A percentile compares a stretch with the other conserved stretches of the same genome.
Conservation (phyloP, 1,284 basidiomycete genomes). For the Sutorius eximius region DNA sequence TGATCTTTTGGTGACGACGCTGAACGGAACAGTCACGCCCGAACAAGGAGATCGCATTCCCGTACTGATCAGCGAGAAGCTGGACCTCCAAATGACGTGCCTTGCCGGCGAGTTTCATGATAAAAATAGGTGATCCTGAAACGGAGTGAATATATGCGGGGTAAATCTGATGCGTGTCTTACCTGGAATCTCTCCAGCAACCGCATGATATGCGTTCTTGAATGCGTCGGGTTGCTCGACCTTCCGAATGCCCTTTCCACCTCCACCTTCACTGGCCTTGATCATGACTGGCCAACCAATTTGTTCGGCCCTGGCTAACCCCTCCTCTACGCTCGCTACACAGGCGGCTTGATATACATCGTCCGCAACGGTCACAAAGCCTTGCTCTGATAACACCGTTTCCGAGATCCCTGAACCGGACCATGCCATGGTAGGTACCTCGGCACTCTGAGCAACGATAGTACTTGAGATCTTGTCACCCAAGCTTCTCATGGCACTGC, state of each 20-base stretch:
- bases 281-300: slow-evolving; percentile 99
- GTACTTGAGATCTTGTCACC: slow-evolving; percentile 99
- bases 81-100: slow-evolving; percentile 99
- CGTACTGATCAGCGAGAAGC: slow-evolving; percentile 98
- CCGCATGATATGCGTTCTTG: slow-evolving; percentile 92
- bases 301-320: slow-evolving; percentile 78
- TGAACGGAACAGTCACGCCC: slow-evolving; percentile 99
- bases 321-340: slow-evolving; percentile 88
- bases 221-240: slow-evolving; percentile 86
- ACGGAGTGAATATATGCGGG: slow-evolving; percentile 14
- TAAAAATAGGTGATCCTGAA: slow-evolving; percentile 95
- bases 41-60: slow-evolving; percentile 98
- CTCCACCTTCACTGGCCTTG: slow-evolving; percentile 98
- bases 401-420: slow-evolving; percentile 94
- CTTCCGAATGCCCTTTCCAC: slow-evolving; percentile 97
- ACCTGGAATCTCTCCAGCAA: slow-evolving; percentile 97
- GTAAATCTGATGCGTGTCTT: slow-evolving; percentile 27
- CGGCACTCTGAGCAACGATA: slow-evolving; percentile 95
- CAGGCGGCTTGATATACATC: slow-evolving; percentile 90
- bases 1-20: slow-evolving; percentile 99
- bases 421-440: slow-evolving; percentile 99
- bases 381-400: slow-evolving; percentile 82
- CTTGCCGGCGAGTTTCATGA: slow-evolving; percentile 99
- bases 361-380: slow-evolving; percentile 94
- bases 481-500: slow-evolving; percentile 97